Base-by-base conservation (phyloP, 805 yeast genomes). In the Peterozyma xylosa region DNA sequence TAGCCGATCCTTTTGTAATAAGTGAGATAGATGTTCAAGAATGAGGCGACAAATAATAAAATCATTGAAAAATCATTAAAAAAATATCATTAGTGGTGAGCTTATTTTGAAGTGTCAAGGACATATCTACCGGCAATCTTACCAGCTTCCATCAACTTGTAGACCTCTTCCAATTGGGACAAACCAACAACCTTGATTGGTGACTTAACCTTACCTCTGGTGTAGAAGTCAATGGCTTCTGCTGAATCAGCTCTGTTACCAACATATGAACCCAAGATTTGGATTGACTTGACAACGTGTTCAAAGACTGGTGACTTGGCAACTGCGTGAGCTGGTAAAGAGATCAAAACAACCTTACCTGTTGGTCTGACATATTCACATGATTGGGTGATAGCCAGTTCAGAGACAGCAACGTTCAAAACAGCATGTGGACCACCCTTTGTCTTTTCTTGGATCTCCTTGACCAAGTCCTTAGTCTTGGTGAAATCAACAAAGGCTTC, bases 121-220 rank as follows among this genome's bases (percentile, higher is more conserved):
- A 78, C 85, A 57, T 76, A 77, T 63, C 85, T 69, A 50, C 85
- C 85, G 54, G 73, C 66, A 55, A 79, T 75, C 69, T 74, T 71
- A 52, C 82, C 82, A 51, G 74, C 64, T 58, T 76, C 81, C 83
- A 77, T 76, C 56, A 69, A 63, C 46, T 71, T 67, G 62, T 68
- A 75, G 48, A 75, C 70, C 30, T 50, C 51, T 39, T 74, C 68
- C 53, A 76, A 65, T 51, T 72, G 70, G 36, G 75, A 68, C 48
- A 76, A 66, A 35, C 78, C 78, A 47, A 75, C 78, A 55, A 76
- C 52, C 64, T 73, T 75, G 58, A 76, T 74, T 47, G 79, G 77
- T 42, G 79, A 71, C 51, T 63, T 63, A 55, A 76, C 75, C 53
- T 66, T 59, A 40, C 81, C 81, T 51, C 77, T 63, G 47, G 63